A percentile compares a stretch with the other conserved stretches of the same genome.
Conservation (phyloP, 768 basidiomycete genomes). For the Hygrocybe punicea region DNA sequence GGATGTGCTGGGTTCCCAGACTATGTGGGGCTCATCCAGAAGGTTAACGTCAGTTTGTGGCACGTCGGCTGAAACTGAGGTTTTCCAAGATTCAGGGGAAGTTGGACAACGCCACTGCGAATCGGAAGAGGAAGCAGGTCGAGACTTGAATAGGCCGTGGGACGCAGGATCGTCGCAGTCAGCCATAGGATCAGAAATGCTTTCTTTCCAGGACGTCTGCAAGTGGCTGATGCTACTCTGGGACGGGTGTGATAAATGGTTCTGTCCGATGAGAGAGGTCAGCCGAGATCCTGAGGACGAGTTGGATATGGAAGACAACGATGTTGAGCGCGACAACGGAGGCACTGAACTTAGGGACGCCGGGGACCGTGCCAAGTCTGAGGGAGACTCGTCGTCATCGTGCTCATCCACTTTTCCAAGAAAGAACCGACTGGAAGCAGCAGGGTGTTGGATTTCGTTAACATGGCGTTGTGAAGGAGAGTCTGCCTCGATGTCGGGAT, state of each 20-base stretch:
- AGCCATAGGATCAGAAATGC: conserved; percentile 20
- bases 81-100: not conserved
- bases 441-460: not conserved
- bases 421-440: not conserved
- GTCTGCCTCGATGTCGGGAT: not conserved
- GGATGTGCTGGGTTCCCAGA: conserved; percentile 45
- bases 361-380: not conserved
- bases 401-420: not conserved
- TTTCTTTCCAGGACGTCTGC: conserved; percentile 22
- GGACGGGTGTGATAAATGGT: conserved; percentile 1
- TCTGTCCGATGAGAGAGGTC: not conserved
- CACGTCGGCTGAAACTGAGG: not conserved
- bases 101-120: no score
- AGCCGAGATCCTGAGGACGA: not conserved
- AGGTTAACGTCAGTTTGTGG: not conserved
- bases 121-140: no score
- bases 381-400: not conserved
- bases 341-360: not conserved
- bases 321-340: conserved; percentile 6
- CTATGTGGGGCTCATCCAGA: conserved; percentile 19
- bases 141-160: no score
- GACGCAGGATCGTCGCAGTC: no score
- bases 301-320: conserved; percentile 5
- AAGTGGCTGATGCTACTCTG: conserved; percentile 9
- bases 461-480: conserved; percentile 16